Percentiles rank a stretch among this genome's conserved stretches.
phyloP scores from a whole-genome alignment of 1,284 basidiomycete genomes.

The Melampsora medusae region DNA sequence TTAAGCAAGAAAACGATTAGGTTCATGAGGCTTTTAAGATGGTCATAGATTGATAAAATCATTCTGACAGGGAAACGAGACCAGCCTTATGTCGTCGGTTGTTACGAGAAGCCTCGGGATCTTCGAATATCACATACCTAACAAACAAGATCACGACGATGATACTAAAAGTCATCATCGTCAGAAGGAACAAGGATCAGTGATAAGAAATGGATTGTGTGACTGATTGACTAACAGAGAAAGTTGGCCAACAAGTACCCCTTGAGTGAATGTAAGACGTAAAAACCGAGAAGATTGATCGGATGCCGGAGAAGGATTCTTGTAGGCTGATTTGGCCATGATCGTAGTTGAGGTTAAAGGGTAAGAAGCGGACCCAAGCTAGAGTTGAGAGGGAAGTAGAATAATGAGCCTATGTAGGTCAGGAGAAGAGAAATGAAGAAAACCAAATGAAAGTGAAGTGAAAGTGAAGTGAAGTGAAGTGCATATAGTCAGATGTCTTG shows the following conservation, averaged over 20 bases:
- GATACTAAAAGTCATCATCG: constrained; percentile 48
- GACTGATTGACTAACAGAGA: constrained; percentile 51
- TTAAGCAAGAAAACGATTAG: constrained; percentile 19
- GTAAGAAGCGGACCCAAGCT: too few relatives aligned
- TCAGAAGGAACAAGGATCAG: constrained; percentile 26
- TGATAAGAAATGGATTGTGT: constrained; percentile 17
- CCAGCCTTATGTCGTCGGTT: constrained; percentile 12
- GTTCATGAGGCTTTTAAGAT: background rate
- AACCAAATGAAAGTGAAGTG: too few relatives aligned
- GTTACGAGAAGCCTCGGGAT: constrained; percentile 55
- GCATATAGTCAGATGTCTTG: too few relatives aligned
- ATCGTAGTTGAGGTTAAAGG: too few relatives aligned
- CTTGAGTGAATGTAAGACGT: constrained; percentile 60
- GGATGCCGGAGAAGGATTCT: background rate
- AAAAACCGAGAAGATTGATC: constrained; percentile 14
- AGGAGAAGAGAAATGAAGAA: background rate
- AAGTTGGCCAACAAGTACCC: constrained; percentile 60
- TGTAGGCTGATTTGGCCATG: too few relatives aligned
- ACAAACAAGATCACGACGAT: constrained; percentile 58
- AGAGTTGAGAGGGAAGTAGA: too few relatives aligned
- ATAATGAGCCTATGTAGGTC: too few relatives aligned
- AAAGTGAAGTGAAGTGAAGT: too few relatives aligned
- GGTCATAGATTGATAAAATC: background rate
- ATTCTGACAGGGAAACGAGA: background rate
- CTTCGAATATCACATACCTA: constrained; percentile 62